phyloP scores from a whole-genome alignment of 257 asterid genomes.

The Ligustrum vulgare region DNA sequence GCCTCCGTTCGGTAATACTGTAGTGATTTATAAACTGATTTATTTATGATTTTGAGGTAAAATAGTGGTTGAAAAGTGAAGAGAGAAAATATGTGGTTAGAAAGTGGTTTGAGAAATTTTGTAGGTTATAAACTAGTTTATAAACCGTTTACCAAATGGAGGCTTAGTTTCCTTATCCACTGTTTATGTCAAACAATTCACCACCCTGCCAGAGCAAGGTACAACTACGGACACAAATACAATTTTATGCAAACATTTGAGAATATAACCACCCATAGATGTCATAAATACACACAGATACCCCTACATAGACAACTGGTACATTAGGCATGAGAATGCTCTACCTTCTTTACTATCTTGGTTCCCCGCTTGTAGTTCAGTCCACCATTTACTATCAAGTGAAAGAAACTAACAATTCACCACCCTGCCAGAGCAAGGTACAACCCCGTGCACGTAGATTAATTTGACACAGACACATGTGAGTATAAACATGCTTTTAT shows the following conservation, averaged over 20 bases:
- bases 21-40: no score
- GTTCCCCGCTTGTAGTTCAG: background rate
- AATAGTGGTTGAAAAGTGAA: no score
- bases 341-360: background rate
- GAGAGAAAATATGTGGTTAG: no score
- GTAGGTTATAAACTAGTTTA: no score
- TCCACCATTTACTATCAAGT: background rate
- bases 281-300: background rate
- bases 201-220: background rate
- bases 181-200: background rate
- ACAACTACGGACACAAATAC: background rate
- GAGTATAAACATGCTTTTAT: no score
- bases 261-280: background rate
- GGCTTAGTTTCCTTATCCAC: background rate
- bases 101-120: no score
- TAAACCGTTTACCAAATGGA: no score
- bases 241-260: background rate
- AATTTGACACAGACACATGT: no score
- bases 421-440: background rate
- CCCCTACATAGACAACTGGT: background rate
- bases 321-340: background rate
- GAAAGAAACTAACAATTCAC: background rate
- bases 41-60: no score
- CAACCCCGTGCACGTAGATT: no score
- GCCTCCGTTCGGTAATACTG: no score